Evolutionary conservation across 345 rosid genomes (phyloP).

Genomic region (Gynandropsis gynandra): DNA sequence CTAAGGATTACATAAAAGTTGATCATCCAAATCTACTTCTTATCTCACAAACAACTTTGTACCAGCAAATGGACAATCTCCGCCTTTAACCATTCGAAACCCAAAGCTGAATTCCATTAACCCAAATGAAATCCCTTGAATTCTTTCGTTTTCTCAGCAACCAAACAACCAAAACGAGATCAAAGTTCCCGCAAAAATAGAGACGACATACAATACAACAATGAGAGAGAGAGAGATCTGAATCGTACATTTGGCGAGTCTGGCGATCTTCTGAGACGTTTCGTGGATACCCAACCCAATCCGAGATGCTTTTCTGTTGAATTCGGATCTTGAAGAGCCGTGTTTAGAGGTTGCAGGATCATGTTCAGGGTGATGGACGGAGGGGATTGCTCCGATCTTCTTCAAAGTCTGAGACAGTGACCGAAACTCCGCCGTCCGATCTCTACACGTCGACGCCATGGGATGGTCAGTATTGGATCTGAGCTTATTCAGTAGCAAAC

Average conservation of each 20-base stretch:
- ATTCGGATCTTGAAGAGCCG: slow-evolving; percentile 62
- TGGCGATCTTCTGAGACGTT: slow-evolving; percentile 58
- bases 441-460: slow-evolving; percentile 58
- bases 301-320: slow-evolving; percentile 66
- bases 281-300: slow-evolving; percentile 60
- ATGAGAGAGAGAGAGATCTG: slow-evolving; percentile 18
- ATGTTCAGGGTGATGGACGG: slow-evolving; percentile 20
- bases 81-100: neutral
- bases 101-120: neutral
- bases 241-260: slow-evolving; percentile 60
- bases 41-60: no score
- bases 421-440: slow-evolving; percentile 80
- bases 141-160: slow-evolving; percentile 1
- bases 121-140: neutral
- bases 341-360: slow-evolving; percentile 28
- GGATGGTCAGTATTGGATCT: slow-evolving; percentile 9
- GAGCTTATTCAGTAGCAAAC: slow-evolving; percentile 1
- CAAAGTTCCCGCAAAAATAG: neutral
- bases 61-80: no score
- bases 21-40: neutral
- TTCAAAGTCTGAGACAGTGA: slow-evolving; percentile 60
- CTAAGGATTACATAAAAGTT: slow-evolving; percentile 11
- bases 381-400: slow-evolving; percentile 51
- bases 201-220: no score
- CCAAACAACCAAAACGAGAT: slow-evolving; percentile 4